Base-by-base conservation (phyloP, 2,329 filamentous ascomycete genomes). In the Aspergillus eucalypticola region DNA sequence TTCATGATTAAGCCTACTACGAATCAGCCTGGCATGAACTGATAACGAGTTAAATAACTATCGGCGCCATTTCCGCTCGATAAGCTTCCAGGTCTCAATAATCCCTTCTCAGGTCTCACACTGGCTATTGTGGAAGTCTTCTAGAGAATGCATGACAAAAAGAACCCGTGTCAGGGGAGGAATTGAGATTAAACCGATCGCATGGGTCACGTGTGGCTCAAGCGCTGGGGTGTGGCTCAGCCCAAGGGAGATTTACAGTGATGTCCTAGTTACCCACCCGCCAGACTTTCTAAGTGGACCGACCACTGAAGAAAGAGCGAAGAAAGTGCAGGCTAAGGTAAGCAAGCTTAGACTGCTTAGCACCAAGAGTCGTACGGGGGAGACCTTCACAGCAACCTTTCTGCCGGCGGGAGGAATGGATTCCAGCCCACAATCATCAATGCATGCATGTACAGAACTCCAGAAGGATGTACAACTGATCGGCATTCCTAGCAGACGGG, bases 361-460 rank as follows among this genome's bases (percentile, higher is more conserved):
- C 11, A 41, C 13, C 23, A 3, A 15, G 27, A 21, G 50, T 21
- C 8, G 51, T 41, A 27, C 11, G 32, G 25, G 29, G 21, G 8
- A 53, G 32, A 32, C 29, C 29, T 44, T 54, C 41, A 54, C 38
- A 54, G 29, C 27, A 39, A 21, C 50, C 50, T 46, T 35, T n/a
- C 25, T 21, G 21, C 52, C 21, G 38, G 52, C 39, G 53, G 32
- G 32, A 1, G 53, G 25, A 29, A 39, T 32, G 39, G 52, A 25
- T n/a, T 55, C 21, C 42, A 44, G 39, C 23, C 39, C 39, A 55
- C 11, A 55, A 13, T 35, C 32, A 35, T 35, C 32, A 35, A 55
- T 55, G 53, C 53, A 55, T 55, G 53, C 41, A 55, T 55, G 53
- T 44, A 19, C 41, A 21, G 41, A 44, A 55, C 53, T 32, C 27